Conservation (phyloP, 306 rosid genomes). For the Cyclanthera cordifolia region DNA sequence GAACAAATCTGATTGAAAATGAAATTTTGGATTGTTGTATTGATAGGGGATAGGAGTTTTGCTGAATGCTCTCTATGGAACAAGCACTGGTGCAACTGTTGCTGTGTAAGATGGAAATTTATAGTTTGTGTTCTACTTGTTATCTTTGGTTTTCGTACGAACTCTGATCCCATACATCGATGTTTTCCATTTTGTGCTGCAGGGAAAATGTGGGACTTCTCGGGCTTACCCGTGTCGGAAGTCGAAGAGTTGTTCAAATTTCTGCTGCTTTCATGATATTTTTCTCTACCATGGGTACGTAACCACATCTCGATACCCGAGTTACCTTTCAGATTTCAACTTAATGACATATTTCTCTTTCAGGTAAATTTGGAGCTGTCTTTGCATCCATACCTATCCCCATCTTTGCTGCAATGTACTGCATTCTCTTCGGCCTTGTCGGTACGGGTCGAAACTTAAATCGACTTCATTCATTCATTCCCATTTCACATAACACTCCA, state of each 20-base stretch:
- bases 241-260: slow-evolving; percentile 90
- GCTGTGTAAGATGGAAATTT: slow-evolving; percentile 61
- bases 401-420: slow-evolving; percentile 72
- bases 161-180: slow-evolving; percentile 11
- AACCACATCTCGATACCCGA: not conserved
- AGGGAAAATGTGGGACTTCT: slow-evolving; percentile 99
- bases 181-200: slow-evolving; percentile 19
- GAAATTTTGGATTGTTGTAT: not conserved
- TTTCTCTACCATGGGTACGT: slow-evolving; percentile 71
- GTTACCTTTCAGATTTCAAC: too few species aligned
- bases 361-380: slow-evolving; percentile 96
- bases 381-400: slow-evolving; percentile 95
- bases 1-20: not conserved
- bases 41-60: slow-evolving; percentile 75
- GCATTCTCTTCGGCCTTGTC: slow-evolving; percentile 81
- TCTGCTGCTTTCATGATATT: slow-evolving; percentile 96
- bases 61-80: slow-evolving; percentile 86
- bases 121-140: slow-evolving; percentile 3
- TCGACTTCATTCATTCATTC: not conserved
- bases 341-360: not conserved
- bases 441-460: slow-evolving; percentile 36
- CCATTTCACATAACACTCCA: not conserved
- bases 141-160: not conserved
- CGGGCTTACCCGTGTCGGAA: slow-evolving; percentile 90
- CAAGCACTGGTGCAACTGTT: slow-evolving; percentile 79